Conservation (phyloP, 495 filamentous ascomycete genomes). For the Penicillium arizonense region DNA sequence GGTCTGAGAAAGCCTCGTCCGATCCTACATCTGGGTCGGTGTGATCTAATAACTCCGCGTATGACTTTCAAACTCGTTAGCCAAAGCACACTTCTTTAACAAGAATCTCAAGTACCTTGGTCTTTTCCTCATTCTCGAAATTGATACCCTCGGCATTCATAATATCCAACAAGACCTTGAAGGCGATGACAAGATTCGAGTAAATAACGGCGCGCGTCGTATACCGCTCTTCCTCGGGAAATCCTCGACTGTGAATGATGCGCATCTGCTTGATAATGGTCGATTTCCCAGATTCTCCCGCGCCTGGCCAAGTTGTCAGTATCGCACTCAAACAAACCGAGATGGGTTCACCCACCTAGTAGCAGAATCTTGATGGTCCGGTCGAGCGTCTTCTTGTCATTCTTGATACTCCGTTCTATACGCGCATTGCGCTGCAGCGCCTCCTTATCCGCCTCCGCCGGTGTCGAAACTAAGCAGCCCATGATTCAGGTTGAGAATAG, state of each 20-base stretch:
- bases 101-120: slow-evolving; percentile 54
- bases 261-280: slow-evolving; percentile 99
- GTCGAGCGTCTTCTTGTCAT: slow-evolving; percentile 77
- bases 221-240: slow-evolving; percentile 84
- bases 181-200: slow-evolving; percentile 83
- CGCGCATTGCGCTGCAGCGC: slow-evolving; percentile 47
- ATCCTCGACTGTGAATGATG: slow-evolving; percentile 92
- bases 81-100: background rate
- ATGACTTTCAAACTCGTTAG: slow-evolving; percentile 23
- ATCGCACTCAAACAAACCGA: background rate
- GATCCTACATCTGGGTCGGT: slow-evolving; percentile 72
- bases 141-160: slow-evolving; percentile 84
- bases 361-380: slow-evolving; percentile 83
- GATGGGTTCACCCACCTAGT: slow-evolving; percentile 56
- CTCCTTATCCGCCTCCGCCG: slow-evolving; percentile 41
- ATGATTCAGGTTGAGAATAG: slow-evolving; percentile 24
- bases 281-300: slow-evolving; percentile 96
- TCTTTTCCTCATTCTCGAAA: slow-evolving; percentile 67
- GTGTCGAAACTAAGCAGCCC: slow-evolving; percentile 46
- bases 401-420: slow-evolving; percentile 74
- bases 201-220: slow-evolving; percentile 95
- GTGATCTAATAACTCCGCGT: slow-evolving; percentile 33
- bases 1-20: slow-evolving; percentile 66
- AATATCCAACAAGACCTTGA: slow-evolving; percentile 86
- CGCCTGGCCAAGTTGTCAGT: slow-evolving; percentile 55